These are phyloP conservation scores for Penicillium coprophilum DNA, from an alignment of 495 filamentous ascomycete genomes.

Conservation along the genomic window DNA sequence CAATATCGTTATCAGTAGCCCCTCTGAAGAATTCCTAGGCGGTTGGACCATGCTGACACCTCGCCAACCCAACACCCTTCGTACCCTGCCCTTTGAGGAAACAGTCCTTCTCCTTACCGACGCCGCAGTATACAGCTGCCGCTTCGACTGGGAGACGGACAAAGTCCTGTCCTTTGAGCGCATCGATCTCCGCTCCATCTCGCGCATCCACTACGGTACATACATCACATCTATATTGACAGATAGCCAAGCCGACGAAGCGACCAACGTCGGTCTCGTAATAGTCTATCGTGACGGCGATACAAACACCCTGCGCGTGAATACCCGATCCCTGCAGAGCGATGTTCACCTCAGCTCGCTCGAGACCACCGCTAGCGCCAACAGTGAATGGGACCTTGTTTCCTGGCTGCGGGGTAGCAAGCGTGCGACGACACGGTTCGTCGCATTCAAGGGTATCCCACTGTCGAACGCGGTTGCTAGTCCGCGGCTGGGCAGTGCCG, in stretches of 20 bases:
- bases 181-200: constrained; percentile 72
- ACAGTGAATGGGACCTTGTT: constrained; percentile 38
- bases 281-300: constrained; percentile 70
- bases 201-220: constrained; percentile 69
- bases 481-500: constrained; percentile 24
- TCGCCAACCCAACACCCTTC: constrained; percentile 61
- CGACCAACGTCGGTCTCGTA: constrained; percentile 78
- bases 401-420: constrained; percentile 44
- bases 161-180: constrained; percentile 88
- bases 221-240: constrained; percentile 89
- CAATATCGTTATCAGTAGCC: constrained; percentile 81
- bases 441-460: constrained; percentile 57
- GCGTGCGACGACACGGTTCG: constrained; percentile 40
- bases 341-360: constrained; percentile 34
- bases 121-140: constrained; percentile 77
- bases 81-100: constrained; percentile 75
- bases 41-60: constrained; percentile 81
- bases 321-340: constrained; percentile 78
- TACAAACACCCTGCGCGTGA: constrained; percentile 67
- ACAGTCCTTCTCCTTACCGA: constrained; percentile 83
- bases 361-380: constrained; percentile 27
- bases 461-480: constrained; percentile 39
- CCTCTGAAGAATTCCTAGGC: constrained; percentile 75
- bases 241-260: constrained; percentile 67
- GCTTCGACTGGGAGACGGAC: constrained; percentile 89